Percentiles rank a stretch among this genome's conserved stretches.
These are phyloP conservation scores for Aspergillus versicolor DNA, from an alignment of 2,329 filamentous ascomycete species.

Conservation along the genomic window DNA sequence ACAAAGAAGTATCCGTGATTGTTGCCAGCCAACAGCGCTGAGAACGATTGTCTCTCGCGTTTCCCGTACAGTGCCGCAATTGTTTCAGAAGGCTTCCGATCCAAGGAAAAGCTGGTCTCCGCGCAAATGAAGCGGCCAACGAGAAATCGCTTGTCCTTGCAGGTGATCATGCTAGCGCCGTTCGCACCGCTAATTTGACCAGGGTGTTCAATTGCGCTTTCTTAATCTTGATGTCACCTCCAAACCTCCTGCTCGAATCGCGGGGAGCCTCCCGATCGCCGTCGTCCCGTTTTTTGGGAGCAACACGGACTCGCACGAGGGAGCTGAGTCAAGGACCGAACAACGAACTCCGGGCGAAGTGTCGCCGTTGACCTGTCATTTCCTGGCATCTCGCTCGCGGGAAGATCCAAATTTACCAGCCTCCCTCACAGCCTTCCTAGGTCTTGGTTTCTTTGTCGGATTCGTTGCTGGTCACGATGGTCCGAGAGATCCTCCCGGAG, in stretches of 20 bases:
- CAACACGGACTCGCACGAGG: neutral
- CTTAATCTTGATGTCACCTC: neutral
- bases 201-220: neutral
- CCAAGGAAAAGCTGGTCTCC: conserved; percentile 1
- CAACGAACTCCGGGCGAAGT: neutral
- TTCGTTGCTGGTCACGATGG: neutral
- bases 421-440: neutral
- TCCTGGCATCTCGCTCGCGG: neutral
- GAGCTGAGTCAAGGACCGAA: neutral
- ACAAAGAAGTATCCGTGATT: conserved; percentile 2
- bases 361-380: conserved; percentile 4
- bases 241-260: neutral
- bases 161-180: conserved; percentile 13
- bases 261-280: conserved; percentile 11
- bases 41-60: neutral
- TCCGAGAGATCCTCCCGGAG: neutral
- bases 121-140: conserved; percentile 8
- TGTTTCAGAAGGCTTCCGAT: conserved; percentile 16
- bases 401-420: conserved; percentile 1
- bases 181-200: conserved; percentile 7
- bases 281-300: conserved; percentile 1
- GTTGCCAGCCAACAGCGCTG: neutral
- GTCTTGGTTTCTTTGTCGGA: neutral
- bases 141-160: conserved; percentile 17
- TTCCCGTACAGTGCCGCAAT: neutral